A percentile compares a stretch with the other conserved stretches of the same genome.
phyloP scores from a whole-genome alignment of 2,329 filamentous ascomycete genomes.

The Curvularia hawaiiensis region DNA sequence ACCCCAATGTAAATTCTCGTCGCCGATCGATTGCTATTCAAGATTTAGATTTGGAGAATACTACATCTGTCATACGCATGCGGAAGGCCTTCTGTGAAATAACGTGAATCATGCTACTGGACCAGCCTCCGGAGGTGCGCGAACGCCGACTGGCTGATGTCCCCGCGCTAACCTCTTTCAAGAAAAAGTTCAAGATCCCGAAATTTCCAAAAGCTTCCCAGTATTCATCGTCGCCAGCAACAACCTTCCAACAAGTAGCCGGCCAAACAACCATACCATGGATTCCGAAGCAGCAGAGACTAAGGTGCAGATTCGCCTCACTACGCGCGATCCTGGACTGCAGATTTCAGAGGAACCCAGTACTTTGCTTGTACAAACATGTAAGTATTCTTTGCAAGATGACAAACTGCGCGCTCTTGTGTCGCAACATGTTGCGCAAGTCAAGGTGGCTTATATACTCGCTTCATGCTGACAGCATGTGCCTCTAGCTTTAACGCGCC shows the following conservation, averaged over 20 bases:
- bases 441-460: not conserved
- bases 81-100: not conserved
- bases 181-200: conserved; percentile 31
- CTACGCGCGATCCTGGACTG: conserved; percentile 41
- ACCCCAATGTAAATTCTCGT: not conserved
- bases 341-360: conserved; percentile 42
- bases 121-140: conserved; percentile 21
- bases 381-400: conserved; percentile 27
- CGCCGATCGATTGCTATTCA: not conserved
- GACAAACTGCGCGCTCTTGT: not conserved
- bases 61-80: not conserved
- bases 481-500: conserved; percentile 36
- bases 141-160: conserved; percentile 29
- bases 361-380: conserved; percentile 40
- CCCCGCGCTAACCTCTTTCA: conserved; percentile 36
- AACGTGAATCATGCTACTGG: not conserved
- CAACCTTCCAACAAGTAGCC: conserved; percentile 4
- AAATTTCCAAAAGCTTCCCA: conserved; percentile 36
- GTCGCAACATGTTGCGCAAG: not conserved
- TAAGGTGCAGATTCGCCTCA: conserved; percentile 45
- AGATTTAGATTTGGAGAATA: not conserved
- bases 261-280: conserved; percentile 25
- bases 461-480: conserved; percentile 15
- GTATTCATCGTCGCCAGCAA: conserved; percentile 19
- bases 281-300: conserved; percentile 33